A percentile compares a stretch with the other conserved stretches of the same genome.
Conservation (phyloP, 2,329 filamentous ascomycete genomes). For the Pyrenophora teres region DNA sequence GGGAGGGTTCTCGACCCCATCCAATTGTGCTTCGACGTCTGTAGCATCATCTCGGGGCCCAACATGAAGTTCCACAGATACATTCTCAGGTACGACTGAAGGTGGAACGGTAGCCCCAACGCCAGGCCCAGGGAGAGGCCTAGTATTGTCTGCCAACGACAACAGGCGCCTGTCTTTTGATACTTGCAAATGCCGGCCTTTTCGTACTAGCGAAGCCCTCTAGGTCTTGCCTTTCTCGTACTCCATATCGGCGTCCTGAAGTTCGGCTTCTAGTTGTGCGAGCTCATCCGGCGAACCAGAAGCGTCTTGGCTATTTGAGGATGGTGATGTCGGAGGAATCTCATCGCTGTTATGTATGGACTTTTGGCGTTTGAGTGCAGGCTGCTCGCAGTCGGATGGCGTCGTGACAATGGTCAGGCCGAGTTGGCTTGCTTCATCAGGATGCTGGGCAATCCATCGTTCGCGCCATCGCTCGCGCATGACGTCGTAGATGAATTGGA, state of each 20-base stretch:
- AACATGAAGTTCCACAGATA: neutral
- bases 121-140: too few relatives aligned
- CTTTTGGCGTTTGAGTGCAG: slow-evolving; percentile 37
- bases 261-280: slow-evolving; percentile 42
- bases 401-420: slow-evolving; percentile 19
- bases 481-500: slow-evolving; percentile 86
- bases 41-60: neutral
- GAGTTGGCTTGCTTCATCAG: slow-evolving; percentile 34
- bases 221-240: slow-evolving; percentile 38
- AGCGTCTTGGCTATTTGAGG: slow-evolving; percentile 6
- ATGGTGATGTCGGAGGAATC: slow-evolving; percentile 1
- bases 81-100: slow-evolving; percentile 2
- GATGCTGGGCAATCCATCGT: slow-evolving; percentile 40
- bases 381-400: slow-evolving; percentile 24
- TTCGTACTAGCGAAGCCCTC: slow-evolving; percentile 7
- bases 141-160: neutral
- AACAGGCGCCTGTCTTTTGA: neutral
- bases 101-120: neutral
- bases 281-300: slow-evolving; percentile 21
- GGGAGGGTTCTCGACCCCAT: neutral
- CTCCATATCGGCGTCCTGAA: slow-evolving; percentile 34
- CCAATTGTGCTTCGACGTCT: slow-evolving; percentile 9
- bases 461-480: slow-evolving; percentile 75
- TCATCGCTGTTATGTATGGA: slow-evolving; percentile 21
- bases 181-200: neutral